phyloP scores from a whole-genome alignment of 2,329 filamentous ascomycete genomes.

The Trichoderma breve region DNA sequence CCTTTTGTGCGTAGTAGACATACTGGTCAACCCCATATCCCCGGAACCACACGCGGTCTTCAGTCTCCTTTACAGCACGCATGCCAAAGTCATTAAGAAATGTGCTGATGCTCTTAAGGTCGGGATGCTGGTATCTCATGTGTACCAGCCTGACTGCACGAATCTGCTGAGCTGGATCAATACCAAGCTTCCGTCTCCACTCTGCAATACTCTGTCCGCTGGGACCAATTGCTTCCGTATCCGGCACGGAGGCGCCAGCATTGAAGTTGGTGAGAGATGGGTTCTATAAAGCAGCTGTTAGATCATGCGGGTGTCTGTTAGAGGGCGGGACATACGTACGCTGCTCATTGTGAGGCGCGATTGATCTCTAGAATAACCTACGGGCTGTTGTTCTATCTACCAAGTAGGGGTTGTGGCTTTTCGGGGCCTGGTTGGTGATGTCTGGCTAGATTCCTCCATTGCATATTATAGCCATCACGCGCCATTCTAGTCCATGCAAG shows the following conservation, averaged over 20 bases:
- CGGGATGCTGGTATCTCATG: constrained; percentile 23
- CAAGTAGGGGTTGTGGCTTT: neutral
- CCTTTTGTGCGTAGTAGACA: constrained; percentile 19
- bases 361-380: neutral
- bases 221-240: neutral
- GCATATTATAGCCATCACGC: neutral
- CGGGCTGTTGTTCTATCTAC: neutral
- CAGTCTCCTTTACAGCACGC: constrained; percentile 4
- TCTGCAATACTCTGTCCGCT: constrained; percentile 1
- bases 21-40: constrained; percentile 21
- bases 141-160: constrained; percentile 17
- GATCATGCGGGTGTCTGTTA: neutral
- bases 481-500: neutral
- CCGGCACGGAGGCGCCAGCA: constrained; percentile 6
- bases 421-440: neutral
- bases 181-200: constrained; percentile 5
- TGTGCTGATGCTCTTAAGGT: constrained; percentile 2
- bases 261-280: neutral
- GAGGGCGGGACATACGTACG: neutral
- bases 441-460: neutral
- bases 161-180: constrained; percentile 17
- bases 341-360: neutral
- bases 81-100: constrained; percentile 22
- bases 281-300: neutral
- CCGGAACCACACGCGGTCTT: constrained; percentile 17